These are phyloP conservation scores for Pyrrhoderma noxium DNA, from an alignment of 1,284 basidiomycete species.

Conservation along the genomic window DNA sequence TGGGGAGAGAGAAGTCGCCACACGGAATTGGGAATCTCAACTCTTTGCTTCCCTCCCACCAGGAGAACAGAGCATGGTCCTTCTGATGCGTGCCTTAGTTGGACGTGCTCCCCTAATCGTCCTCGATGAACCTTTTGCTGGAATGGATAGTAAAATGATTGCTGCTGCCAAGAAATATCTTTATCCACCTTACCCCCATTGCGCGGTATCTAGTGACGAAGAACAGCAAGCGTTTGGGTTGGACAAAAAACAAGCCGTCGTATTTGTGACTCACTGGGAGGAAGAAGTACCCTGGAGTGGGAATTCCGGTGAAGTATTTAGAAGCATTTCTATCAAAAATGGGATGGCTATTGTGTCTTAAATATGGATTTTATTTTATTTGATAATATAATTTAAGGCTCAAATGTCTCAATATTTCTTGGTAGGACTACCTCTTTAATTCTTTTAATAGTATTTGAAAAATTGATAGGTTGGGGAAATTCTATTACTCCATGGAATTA, in stretches of 20 bases:
- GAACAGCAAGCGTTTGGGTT: constrained; percentile 30
- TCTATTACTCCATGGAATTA: too few relatives aligned
- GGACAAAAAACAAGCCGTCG: constrained; percentile 65
- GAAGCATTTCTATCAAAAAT: too few relatives aligned
- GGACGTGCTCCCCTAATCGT: constrained; percentile 61
- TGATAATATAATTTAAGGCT: too few relatives aligned
- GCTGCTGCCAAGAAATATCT: constrained; percentile 56
- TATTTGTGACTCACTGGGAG: constrained; percentile 85
- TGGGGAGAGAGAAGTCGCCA: constrained; percentile 17
- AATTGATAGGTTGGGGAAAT: too few relatives aligned
- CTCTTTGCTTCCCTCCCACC: constrained; percentile 51
- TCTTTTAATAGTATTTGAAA: too few relatives aligned
- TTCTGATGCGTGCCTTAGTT: constrained; percentile 82
- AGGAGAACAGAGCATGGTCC: constrained; percentile 70
- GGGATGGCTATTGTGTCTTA: background rate
- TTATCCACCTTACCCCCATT: constrained; percentile 7
- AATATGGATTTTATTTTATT: background rate
- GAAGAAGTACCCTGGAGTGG: constrained; percentile 73
- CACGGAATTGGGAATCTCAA: constrained; percentile 20
- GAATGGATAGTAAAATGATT: constrained; percentile 80
- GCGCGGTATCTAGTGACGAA: too few relatives aligned
- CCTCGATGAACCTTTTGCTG: constrained; percentile 86
- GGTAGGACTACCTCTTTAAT: too few relatives aligned
- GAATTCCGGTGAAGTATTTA: too few relatives aligned
- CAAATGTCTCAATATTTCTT: too few relatives aligned